Percentiles rank a stretch among this genome's conserved stretches.
phyloP scores from a whole-genome alignment of 768 basidiomycete species.

The Boletus pseudo-olivaceus region DNA sequence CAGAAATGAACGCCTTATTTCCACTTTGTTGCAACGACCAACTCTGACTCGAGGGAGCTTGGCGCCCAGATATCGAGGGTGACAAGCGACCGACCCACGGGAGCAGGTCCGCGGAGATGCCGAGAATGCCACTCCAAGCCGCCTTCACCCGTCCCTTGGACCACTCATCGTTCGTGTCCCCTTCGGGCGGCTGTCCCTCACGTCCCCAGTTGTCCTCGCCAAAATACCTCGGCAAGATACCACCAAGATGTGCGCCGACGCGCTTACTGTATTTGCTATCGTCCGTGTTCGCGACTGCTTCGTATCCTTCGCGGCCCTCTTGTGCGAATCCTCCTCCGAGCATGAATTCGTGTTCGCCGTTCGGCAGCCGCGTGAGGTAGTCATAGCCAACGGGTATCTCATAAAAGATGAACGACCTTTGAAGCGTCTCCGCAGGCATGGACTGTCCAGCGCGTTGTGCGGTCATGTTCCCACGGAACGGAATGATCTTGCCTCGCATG shows the following conservation, averaged over 20 bases:
- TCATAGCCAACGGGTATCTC: conserved; percentile 45
- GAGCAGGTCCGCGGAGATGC: conserved; percentile 53
- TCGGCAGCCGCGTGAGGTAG: conserved; percentile 63
- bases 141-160: conserved; percentile 48
- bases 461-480: conserved; percentile 59
- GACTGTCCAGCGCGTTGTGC: conserved; percentile 53
- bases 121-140: conserved; percentile 64
- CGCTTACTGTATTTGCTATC: conserved; percentile 33
- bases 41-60: conserved; percentile 10
- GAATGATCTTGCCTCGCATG: conserved; percentile 60
- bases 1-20: conserved; percentile 8
- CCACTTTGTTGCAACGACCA: not conserved
- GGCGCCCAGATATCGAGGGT: conserved; percentile 42
- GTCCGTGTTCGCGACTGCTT: conserved; percentile 38
- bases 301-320: conserved; percentile 28
- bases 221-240: conserved; percentile 54
- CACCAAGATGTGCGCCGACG: conserved; percentile 37
- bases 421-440: conserved; percentile 33
- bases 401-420: conserved; percentile 58
- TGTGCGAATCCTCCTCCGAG: conserved; percentile 56
- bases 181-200: conserved; percentile 22
- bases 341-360: conserved; percentile 50
- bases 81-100: conserved; percentile 77
- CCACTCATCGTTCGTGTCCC: conserved; percentile 25
- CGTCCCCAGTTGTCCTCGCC: conserved; percentile 42